These are phyloP conservation scores for Blastomyces gilchristii DNA, from an alignment of 2,329 filamentous ascomycete genomes.

Conservation along the genomic window DNA sequence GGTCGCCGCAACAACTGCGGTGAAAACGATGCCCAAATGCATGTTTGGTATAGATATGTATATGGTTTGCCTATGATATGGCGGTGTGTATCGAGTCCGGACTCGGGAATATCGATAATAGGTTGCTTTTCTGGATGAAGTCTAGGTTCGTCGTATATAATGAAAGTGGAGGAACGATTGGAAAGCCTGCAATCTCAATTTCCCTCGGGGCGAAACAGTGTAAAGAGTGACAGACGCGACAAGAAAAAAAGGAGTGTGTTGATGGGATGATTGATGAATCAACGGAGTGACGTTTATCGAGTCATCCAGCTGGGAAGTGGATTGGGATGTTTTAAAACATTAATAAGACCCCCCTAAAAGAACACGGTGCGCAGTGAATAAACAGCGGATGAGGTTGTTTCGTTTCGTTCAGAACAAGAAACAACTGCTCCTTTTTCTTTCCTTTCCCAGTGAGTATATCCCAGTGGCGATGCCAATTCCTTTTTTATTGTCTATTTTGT, in stretches of 20 bases:
- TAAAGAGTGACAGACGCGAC: not conserved
- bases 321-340: not conserved
- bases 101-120: not conserved
- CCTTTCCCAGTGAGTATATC: not conserved
- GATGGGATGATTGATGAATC: not conserved
- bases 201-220: too few relatives aligned
- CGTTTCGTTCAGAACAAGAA: not conserved
- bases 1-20: constrained; percentile 10
- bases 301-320: not conserved
- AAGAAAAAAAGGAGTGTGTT: not conserved
- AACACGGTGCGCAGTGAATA: not conserved
- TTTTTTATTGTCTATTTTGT: not conserved
- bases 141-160: not conserved
- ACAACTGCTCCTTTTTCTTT: not conserved
- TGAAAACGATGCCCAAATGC: constrained; percentile 8
- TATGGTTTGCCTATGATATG: not conserved
- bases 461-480: not conserved
- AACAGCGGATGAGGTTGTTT: not conserved
- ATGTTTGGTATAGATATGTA: constrained; percentile 4
- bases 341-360: not conserved
- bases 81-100: not conserved
- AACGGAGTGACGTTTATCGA: not conserved
- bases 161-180: constrained; percentile 1
- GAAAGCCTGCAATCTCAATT: not conserved
- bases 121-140: not conserved